Evolutionary conservation across 768 basidiomycete genomes (phyloP).

Genomic region (Agaricus subrufescens): DNA sequence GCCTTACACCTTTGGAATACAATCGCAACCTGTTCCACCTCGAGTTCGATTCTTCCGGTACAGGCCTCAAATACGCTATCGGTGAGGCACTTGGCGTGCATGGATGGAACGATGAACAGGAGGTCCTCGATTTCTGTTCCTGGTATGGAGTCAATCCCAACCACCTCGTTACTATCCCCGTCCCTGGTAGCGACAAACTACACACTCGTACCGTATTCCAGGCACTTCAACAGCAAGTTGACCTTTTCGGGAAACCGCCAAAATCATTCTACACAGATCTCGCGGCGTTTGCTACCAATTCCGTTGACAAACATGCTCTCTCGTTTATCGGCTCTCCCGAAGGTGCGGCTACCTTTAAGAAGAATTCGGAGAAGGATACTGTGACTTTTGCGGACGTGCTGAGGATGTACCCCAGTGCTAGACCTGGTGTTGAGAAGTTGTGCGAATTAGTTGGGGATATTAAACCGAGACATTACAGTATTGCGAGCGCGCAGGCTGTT

Average conservation of each 20-base stretch:
- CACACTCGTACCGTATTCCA: conserved; percentile 96
- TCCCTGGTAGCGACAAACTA: conserved; percentile 60
- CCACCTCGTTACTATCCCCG: conserved; percentile 77
- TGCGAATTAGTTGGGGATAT: conserved; percentile 92
- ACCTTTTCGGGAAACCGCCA: conserved; percentile 92
- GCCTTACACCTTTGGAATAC: conserved; percentile 92
- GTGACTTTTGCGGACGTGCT: conserved; percentile 90
- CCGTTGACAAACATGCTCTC: conserved; percentile 73
- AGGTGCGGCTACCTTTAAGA: conserved; percentile 90
- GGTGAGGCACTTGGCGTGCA: conserved; percentile 97
- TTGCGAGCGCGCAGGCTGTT: conserved; percentile 91
- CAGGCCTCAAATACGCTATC: conserved; percentile 91
- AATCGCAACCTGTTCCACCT: conserved; percentile 99
- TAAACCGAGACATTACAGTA: conserved; percentile 97
- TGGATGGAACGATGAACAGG: conserved; percentile 92
- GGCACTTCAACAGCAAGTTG: conserved; percentile 92
- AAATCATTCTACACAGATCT: conserved; percentile 94
- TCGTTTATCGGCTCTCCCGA: conserved; percentile 93
- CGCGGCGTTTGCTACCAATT: conserved; percentile 63
- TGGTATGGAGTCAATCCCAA: conserved; percentile 90
- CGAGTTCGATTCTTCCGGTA: conserved; percentile 89
- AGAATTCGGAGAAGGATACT: conserved; percentile 91
- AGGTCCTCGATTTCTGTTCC: conserved; percentile 82
- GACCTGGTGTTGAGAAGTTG: conserved; percentile 76
- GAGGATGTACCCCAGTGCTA: conserved; percentile 68